A percentile compares a stretch with the other conserved stretches of the same genome.
phyloP scores from a whole-genome alignment of 2,329 filamentous ascomycete genomes.

The Colletotrichum horii region DNA sequence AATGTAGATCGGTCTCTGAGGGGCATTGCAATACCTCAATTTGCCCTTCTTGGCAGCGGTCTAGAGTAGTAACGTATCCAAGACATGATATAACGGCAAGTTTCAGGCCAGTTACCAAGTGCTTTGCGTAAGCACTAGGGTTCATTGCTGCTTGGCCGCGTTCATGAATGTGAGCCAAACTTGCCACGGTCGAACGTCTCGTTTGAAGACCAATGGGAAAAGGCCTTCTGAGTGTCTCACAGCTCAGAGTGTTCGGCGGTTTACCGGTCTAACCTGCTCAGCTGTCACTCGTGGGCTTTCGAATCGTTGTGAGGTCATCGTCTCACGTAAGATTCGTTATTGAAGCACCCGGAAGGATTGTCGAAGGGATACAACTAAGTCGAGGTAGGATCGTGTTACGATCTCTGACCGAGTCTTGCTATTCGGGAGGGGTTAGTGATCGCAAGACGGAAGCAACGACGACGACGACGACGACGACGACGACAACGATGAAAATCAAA shows the following conservation, averaged over 20 bases:
- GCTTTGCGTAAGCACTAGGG: background rate
- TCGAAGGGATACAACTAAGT: background rate
- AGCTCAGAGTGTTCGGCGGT: background rate
- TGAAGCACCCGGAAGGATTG: background rate
- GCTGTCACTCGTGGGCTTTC: background rate
- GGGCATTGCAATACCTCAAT: background rate
- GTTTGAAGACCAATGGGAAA: background rate
- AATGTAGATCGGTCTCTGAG: background rate
- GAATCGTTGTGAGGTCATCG: background rate
- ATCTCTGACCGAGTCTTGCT: background rate
- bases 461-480: too few species aligned
- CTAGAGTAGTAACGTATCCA: background rate
- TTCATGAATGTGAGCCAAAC: background rate
- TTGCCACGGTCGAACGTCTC: background rate
- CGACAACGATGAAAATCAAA: too few species aligned
- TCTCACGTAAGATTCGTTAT: background rate
- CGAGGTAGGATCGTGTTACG: accelerated
- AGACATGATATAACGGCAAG: background rate
- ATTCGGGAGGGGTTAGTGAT: background rate
- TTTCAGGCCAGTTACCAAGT: background rate
- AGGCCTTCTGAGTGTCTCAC: background rate
- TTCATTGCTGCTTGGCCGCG: background rate
- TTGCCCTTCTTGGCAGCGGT: background rate
- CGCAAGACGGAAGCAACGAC: background rate
- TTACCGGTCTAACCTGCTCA: background rate